These are phyloP conservation scores for Dryas alaskensis DNA, from an alignment of 306 rosid genomes.

Conservation along the genomic window DNA sequence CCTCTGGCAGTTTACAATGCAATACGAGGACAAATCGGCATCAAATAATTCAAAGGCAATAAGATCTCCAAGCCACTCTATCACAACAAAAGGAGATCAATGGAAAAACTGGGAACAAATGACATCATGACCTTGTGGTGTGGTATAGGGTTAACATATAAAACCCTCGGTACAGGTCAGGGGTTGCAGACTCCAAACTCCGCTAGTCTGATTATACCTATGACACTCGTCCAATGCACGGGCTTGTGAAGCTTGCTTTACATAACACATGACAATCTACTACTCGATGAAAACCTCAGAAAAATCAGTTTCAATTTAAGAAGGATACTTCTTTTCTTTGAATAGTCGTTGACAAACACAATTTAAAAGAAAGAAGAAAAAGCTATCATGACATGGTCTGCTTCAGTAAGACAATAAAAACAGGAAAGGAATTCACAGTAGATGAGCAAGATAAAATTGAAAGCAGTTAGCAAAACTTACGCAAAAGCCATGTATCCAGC, in stretches of 20 bases:
- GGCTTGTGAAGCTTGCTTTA: too few species aligned
- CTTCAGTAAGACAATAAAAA: slow-evolving; percentile 13
- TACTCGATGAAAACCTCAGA: neutral
- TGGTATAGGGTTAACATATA: too few species aligned
- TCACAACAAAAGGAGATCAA: neutral
- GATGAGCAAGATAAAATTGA: slow-evolving; percentile 13
- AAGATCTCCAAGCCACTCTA: neutral
- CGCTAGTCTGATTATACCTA: neutral
- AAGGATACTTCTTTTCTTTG: neutral
- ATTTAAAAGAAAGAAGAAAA: neutral
- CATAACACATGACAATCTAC: neutral
- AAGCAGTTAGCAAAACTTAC: slow-evolving; percentile 43
- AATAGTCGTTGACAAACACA: neutral
- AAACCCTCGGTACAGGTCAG: too few species aligned
- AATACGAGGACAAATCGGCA: neutral
- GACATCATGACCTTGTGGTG: neutral
- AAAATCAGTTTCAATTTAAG: neutral
- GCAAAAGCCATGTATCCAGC: slow-evolving; percentile 84
- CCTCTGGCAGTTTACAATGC: neutral
- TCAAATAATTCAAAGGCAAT: neutral
- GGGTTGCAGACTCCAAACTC: too few species aligned
- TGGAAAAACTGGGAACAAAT: neutral
- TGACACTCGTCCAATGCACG: neutral
- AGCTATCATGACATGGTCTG: neutral
- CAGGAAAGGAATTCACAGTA: neutral